Conservation (phyloP, 345 rosid species). For the Gossypioides kirkii region DNA sequence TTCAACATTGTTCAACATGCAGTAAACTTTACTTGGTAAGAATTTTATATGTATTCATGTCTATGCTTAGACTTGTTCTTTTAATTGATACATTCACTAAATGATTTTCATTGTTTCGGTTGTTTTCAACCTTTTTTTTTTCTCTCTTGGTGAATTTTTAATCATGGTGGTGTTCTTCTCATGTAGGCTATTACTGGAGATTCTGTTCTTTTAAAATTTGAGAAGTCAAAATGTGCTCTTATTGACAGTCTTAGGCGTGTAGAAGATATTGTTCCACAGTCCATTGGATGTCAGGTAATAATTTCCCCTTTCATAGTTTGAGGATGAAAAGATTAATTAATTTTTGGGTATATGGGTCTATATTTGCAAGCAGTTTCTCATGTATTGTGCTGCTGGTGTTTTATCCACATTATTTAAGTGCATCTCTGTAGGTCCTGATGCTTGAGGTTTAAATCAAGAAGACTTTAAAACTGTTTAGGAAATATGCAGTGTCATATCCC, state of each 20-base stretch:
- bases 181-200: constrained; percentile 93
- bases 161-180: constrained; percentile 13
- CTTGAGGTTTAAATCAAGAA: neutral
- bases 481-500: neutral
- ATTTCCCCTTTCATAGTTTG: neutral
- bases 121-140: neutral
- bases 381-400: neutral
- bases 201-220: constrained; percentile 82
- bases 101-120: neutral
- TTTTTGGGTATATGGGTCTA: neutral
- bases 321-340: neutral
- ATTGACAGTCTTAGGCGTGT: constrained; percentile 82
- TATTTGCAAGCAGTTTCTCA: neutral
- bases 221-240: constrained; percentile 68
- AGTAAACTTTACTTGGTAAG: constrained; percentile 21
- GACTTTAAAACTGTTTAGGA: neutral
- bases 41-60: neutral
- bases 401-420: neutral
- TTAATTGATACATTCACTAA: neutral
- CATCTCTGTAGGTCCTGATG: neutral
- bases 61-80: neutral
- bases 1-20: constrained; percentile 13
- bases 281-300: constrained; percentile 79
- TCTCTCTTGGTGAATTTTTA: constrained; percentile 7
- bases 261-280: constrained; percentile 87